A percentile compares a stretch with the other conserved stretches of the same genome.
phyloP scores from a whole-genome alignment of 2,329 filamentous ascomycete genomes.

The Domatiomyces catenatus region DNA sequence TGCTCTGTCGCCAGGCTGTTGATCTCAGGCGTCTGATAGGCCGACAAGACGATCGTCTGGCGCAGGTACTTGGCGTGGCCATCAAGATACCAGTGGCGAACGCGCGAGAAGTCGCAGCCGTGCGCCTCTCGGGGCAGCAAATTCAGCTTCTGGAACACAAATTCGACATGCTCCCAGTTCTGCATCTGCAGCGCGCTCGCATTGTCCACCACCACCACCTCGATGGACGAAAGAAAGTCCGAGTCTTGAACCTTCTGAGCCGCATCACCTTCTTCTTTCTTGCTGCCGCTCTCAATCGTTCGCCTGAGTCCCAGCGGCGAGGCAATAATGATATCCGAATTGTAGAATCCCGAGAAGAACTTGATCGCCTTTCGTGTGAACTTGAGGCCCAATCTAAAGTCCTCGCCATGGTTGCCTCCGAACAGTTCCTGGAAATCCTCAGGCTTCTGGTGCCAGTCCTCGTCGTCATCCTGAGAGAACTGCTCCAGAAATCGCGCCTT shows the following conservation, averaged over 20 bases:
- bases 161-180: slow-evolving; percentile 93
- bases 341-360: slow-evolving; percentile 90
- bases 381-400: slow-evolving; percentile 90
- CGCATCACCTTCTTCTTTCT: slow-evolving; percentile 24
- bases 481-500: slow-evolving; percentile 78
- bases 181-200: slow-evolving; percentile 91
- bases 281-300: slow-evolving; percentile 56
- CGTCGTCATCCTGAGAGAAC: slow-evolving; percentile 55
- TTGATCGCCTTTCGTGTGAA: slow-evolving; percentile 94
- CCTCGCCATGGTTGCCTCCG: slow-evolving; percentile 89
- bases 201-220: slow-evolving; percentile 80
- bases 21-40: slow-evolving; percentile 78
- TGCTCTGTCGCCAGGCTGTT: slow-evolving; percentile 60
- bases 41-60: slow-evolving; percentile 68
- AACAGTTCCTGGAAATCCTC: slow-evolving; percentile 83
- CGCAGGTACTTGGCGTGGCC: slow-evolving; percentile 64
- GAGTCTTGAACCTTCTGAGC: slow-evolving; percentile 50
- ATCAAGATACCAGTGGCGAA: slow-evolving; percentile 86
- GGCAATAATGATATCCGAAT: slow-evolving; percentile 84
- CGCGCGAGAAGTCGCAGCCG: slow-evolving; percentile 83
- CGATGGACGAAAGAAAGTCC: slow-evolving; percentile 82
- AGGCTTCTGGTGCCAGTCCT: slow-evolving; percentile 54
- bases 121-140: slow-evolving; percentile 76
- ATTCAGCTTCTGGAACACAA: slow-evolving; percentile 83
- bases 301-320: slow-evolving; percentile 81